Evolutionary conservation across 2,329 filamentous ascomycete genomes (phyloP), one percentile per base, ranked within the genome.

Genomic region (Dactylella cylindrospora): DNA sequence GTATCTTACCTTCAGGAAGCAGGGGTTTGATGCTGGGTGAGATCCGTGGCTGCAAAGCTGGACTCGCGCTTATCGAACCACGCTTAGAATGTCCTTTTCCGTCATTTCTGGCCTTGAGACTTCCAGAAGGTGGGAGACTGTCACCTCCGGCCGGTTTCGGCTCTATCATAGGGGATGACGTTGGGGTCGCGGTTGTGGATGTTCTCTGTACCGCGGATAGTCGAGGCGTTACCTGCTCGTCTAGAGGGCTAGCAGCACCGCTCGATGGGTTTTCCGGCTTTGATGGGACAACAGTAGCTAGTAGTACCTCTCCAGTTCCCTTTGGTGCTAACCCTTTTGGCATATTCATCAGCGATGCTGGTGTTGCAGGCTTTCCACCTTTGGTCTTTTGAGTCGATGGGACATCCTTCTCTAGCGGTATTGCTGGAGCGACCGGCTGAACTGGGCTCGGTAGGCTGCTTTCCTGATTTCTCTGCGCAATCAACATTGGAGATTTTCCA

Each of bases 1-100:
- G 13, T 20, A 43, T 47, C 78, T 74, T 74, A 84, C 82, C 80
- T 67, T 80, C 84, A 15, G 90, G 89, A 39, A 96, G 79, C 17
- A 96, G 74, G 7, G 93, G 91, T 71, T 95, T 95, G 72, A 98
- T 95, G 72, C 83, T 95, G 2, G 91, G 93, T 20, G 90, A 96
- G 64, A 97, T 96, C 71, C 83, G 87, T 1, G 93, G 93, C 22
- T 88, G 78, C 28, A 97, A 74, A 12, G 91, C 90, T 4, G 93
- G 67, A 44, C 65, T 66, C 33, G 66, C 67, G 35, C 64, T 62
- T 62, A 62, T 62, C 49, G 57, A 62, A 3, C 49, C 38, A 50
- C 57, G 57, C 29, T 62, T 62, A 35, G 57, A 62, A 45, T 62
- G 49, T 7, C 41, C 47, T 23, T 62, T 62, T 50, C 17, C 35